These are phyloP conservation scores for Apophysomyces ossiformis DNA, from an alignment of 371 early-diverging fungal species.

Conservation along the genomic window DNA sequence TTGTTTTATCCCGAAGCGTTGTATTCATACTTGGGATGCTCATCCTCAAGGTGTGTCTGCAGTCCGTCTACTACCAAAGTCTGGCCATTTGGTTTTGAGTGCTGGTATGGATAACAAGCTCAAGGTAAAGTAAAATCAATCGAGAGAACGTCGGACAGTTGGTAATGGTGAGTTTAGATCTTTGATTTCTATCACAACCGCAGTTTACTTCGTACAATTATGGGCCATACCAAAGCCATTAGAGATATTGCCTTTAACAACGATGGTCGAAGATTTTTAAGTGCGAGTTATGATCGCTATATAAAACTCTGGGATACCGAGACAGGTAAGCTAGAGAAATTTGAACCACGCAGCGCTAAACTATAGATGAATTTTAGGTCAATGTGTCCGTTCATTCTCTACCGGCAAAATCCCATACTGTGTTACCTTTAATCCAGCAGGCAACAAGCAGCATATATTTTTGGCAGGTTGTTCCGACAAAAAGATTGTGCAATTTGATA, in stretches of 20 bases:
- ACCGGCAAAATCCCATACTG: conserved; percentile 88
- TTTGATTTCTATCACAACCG: conserved; percentile 96
- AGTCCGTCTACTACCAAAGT: conserved; percentile 88
- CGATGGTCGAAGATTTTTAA: conserved; percentile 85
- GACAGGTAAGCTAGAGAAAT: conserved; percentile 62
- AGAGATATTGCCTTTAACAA: conserved; percentile 91
- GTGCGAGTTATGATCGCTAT: conserved; percentile 89
- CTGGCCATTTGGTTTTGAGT: conserved; percentile 90
- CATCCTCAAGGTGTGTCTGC: conserved; percentile 93
- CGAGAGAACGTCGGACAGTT: background rate
- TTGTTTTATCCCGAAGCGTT: conserved; percentile 85
- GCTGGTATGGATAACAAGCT: conserved; percentile 92
- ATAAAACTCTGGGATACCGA: conserved; percentile 98
- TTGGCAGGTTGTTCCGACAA: conserved; percentile 93
- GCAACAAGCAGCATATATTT: conserved; percentile 82
- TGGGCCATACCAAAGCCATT: conserved; percentile 93
- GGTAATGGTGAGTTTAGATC: conserved; percentile 45
- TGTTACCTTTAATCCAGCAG: conserved; percentile 89
- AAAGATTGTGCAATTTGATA: conserved; percentile 90
- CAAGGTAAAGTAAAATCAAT: conserved; percentile 60
- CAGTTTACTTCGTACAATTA: conserved; percentile 79
- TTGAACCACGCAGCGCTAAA: conserved; percentile 12
- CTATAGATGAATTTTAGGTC: conserved; percentile 39
- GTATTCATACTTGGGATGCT: conserved; percentile 92
- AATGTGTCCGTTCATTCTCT: conserved; percentile 82